Evolutionary conservation across 2,329 filamentous ascomycete species (phyloP).

Genomic region (Curvularia eragrostidis): DNA sequence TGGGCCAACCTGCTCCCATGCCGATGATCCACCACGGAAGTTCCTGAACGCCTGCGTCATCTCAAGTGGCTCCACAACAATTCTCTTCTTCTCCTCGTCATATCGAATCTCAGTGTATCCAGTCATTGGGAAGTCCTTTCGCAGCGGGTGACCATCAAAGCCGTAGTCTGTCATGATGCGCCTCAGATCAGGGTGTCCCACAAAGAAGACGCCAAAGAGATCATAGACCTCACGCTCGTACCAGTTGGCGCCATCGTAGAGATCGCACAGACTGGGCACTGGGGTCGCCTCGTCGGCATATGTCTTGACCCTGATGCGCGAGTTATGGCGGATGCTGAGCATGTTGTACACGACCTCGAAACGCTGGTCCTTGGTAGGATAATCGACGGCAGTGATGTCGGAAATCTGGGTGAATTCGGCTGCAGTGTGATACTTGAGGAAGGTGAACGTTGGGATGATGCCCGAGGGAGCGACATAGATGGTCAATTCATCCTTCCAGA

Average conservation of each 20-base stretch:
- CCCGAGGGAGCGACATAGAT: slow-evolving; percentile 90
- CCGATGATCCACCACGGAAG: slow-evolving; percentile 80
- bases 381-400: slow-evolving; percentile 94
- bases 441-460: slow-evolving; percentile 88
- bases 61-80: slow-evolving; percentile 96
- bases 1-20: slow-evolving; percentile 72
- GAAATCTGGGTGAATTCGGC: slow-evolving; percentile 95
- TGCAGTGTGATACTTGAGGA: slow-evolving; percentile 96
- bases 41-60: slow-evolving; percentile 98
- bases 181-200: slow-evolving; percentile 90
- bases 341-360: slow-evolving; percentile 99
- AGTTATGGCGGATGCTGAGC: slow-evolving; percentile 93
- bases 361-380: slow-evolving; percentile 90
- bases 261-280: slow-evolving; percentile 82
- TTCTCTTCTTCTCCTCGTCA: slow-evolving; percentile 99
- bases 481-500: slow-evolving; percentile 98
- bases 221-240: slow-evolving; percentile 99
- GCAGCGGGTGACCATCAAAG: slow-evolving; percentile 94
- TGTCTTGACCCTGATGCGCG: slow-evolving; percentile 96
- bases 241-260: slow-evolving; percentile 98
- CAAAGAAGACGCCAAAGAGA: slow-evolving; percentile 96
- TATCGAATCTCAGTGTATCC: slow-evolving; percentile 98
- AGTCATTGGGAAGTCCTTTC: slow-evolving; percentile 97
- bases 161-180: slow-evolving; percentile 99
- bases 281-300: slow-evolving; percentile 96